Conservation (phyloP, 345 rosid genomes). For the Citrus trifoliata region DNA sequence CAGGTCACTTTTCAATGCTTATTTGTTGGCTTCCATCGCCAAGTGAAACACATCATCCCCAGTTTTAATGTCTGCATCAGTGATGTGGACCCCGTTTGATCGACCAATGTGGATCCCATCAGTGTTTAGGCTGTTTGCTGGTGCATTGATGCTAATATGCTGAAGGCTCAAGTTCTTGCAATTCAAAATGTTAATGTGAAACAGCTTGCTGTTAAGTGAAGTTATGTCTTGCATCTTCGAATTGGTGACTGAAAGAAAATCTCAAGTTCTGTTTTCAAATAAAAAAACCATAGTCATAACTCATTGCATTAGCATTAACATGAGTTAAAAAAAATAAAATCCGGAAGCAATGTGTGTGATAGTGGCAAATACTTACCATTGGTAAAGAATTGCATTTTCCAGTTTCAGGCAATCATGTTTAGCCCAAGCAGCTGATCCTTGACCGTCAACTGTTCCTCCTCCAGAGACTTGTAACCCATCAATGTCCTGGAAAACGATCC, state of each 20-base stretch:
- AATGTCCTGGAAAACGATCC: slow-evolving; percentile 29
- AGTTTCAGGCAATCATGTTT: slow-evolving; percentile 21
- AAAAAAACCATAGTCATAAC: background rate
- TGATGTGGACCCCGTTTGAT: slow-evolving; percentile 29
- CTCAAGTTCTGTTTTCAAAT: slow-evolving; percentile 9
- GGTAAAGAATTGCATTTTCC: slow-evolving; percentile 31
- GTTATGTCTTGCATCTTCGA: slow-evolving; percentile 22
- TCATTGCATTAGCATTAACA: background rate
- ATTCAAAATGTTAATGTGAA: slow-evolving; percentile 37
- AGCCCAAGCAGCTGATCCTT: slow-evolving; percentile 38
- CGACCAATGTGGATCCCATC: slow-evolving; percentile 57
- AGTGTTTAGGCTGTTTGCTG: slow-evolving; percentile 44
- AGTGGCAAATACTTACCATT: slow-evolving; percentile 17
- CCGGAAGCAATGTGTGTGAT: background rate
- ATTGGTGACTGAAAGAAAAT: slow-evolving; percentile 8
- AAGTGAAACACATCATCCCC: slow-evolving; percentile 62
- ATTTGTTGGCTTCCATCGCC: slow-evolving; percentile 44
- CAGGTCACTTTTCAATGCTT: slow-evolving; percentile 27
- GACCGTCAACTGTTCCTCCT: slow-evolving; percentile 43
- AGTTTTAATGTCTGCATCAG: slow-evolving; percentile 20
- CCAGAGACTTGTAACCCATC: slow-evolving; percentile 30
- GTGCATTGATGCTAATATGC: slow-evolving; percentile 28
- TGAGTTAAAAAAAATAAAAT: background rate
- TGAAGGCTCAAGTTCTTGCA: slow-evolving; percentile 40
- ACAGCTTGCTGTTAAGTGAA: slow-evolving; percentile 43